Conservation (phyloP, 768 basidiomycete species). For the Amanita rimosa region DNA sequence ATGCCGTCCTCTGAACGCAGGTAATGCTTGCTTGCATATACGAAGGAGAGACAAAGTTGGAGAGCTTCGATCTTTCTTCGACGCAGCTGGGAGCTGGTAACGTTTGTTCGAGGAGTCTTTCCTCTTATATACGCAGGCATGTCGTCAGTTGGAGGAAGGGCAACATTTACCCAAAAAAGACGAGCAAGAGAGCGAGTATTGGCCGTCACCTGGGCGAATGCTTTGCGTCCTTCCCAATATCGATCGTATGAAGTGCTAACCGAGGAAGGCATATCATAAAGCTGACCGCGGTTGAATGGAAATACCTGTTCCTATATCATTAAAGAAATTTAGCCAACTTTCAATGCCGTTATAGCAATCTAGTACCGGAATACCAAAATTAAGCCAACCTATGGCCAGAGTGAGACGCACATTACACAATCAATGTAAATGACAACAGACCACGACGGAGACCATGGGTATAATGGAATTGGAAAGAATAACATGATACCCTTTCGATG, state of each 20-base stretch:
- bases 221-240: constrained; percentile 83
- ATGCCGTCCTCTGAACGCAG: constrained; percentile 76
- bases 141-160: constrained; percentile 46
- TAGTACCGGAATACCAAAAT: constrained; percentile 75
- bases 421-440: constrained; percentile 25
- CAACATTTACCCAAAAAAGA: constrained; percentile 70
- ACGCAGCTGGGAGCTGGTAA: constrained; percentile 43
- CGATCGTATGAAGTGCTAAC: constrained; percentile 75
- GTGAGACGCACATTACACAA: neutral
- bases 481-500: constrained; percentile 44
- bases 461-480: constrained; percentile 75
- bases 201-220: constrained; percentile 61
- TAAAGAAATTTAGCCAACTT: neutral
- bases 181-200: constrained; percentile 71
- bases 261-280: neutral
- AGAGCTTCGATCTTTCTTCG: constrained; percentile 61
- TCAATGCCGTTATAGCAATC: too few relatives aligned
- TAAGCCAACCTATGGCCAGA: constrained; percentile 56
- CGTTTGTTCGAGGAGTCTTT: constrained; percentile 33
- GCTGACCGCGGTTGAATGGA: neutral
- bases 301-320: constrained; percentile 49
- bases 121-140: constrained; percentile 32
- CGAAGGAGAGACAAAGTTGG: constrained; percentile 58
- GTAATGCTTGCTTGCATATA: constrained; percentile 71
- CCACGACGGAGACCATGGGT: constrained; percentile 83